Evolutionary conservation across 257 asterid genomes (phyloP).

Genomic region (Solanum sitiens): DNA sequence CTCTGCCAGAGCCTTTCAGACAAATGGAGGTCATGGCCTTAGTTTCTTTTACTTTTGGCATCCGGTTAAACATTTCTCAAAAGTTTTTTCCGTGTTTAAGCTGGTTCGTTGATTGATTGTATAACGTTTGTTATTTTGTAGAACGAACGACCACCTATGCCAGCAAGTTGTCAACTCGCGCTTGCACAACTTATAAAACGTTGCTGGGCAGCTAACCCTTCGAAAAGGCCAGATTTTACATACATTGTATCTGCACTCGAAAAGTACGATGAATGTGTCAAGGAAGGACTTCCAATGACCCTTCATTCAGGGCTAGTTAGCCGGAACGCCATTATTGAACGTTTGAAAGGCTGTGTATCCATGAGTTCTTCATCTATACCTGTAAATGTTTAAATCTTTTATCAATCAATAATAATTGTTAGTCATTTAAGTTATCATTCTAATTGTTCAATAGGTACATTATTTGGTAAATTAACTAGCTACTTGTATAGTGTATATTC

Average conservation of each 20-base stretch:
- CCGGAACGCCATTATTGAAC: conserved; percentile 51
- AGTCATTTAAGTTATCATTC: neutral
- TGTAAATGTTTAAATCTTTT: conserved; percentile 49
- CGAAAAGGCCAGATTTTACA: conserved; percentile 73
- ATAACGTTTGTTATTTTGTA: neutral
- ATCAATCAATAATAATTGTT: neutral
- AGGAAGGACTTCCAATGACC: conserved; percentile 81
- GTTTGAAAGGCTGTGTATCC: conserved; percentile 70
- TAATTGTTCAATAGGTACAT: neutral
- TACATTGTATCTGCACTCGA: conserved; percentile 65
- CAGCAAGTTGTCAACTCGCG: conserved; percentile 84
- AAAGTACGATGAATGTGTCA: conserved; percentile 68
- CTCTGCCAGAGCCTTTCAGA: neutral
- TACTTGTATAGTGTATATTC: neutral
- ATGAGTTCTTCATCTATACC: conserved; percentile 47
- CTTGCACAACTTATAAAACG: conserved; percentile 82
- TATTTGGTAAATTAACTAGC: neutral
- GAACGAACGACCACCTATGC: conserved; percentile 89
- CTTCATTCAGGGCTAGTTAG: conserved; percentile 49
- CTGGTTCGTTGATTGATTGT: neutral
- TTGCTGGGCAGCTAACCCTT: conserved; percentile 82
- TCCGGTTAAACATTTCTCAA: neutral
- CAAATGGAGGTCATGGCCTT: neutral
- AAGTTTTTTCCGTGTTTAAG: neutral
- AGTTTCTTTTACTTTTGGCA: neutral